Base-by-base conservation (phyloP, 129 eudicot genomes). In the carrot (Daucus carota) region DNA sequence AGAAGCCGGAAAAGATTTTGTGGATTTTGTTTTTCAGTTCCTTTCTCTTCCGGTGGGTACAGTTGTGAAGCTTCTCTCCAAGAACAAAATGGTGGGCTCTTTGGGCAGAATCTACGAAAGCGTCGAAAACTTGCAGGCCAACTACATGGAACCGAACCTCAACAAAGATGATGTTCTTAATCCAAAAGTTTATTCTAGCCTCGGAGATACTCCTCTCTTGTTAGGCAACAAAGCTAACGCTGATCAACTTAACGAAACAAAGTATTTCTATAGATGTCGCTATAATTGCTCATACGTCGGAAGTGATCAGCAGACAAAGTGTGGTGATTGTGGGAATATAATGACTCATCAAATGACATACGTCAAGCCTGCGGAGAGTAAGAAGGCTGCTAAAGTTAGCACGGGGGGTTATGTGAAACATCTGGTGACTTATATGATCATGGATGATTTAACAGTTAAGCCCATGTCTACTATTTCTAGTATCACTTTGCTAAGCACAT, bases 1-100 rank as follows among this genome's bases (percentile, higher is more conserved):
- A 7, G 88, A 82, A 78, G 88, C 88, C n/a, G 65, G 52, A 73
- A 82, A 84, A 20, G 80, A 81, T 0, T 76, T 75, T 15, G 85
- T 82, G 0, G 85, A 81, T 34, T 82, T 80, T 7, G 48, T 87
- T 0, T 86, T 81, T 14, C 65, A 57, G 8, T 57, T 54, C 10
- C 32, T 57, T 8, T 54, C 63, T 54, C 63, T 54, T 4, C 81
- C 72, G 3, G 57, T 78, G 0, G 76, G 76, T 5, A 17, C 81
- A 22, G 43, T 78, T 2, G 50, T 71, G 8, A 38, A 70, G 32
- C 71, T 78, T 12, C 72, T 78, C 3, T 50, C 76, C 0, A 71
- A 70, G 18, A 12, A 78, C 22, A 50, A 32, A 28, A 78, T 71
- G 81, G 76, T 71, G 1, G 81, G 81, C 4, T 70, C 59, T 13